Evolutionary conservation across 768 basidiomycete species (phyloP).

Genomic region (Hirschioporus abietinus): DNA sequence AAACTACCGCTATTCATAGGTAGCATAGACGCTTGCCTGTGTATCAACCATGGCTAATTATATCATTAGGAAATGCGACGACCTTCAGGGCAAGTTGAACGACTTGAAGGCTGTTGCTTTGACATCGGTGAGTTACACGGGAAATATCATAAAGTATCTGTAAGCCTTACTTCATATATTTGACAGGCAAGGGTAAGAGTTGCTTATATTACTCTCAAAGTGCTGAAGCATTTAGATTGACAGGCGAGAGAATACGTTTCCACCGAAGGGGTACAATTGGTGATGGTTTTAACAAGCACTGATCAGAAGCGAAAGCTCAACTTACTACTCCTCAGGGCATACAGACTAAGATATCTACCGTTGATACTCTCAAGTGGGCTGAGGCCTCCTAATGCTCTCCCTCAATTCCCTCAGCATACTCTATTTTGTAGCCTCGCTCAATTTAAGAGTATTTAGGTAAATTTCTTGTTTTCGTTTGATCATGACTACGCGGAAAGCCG

Average conservation of each 20-base stretch:
- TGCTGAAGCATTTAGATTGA: too few species aligned
- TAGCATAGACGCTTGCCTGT: constrained; percentile 30
- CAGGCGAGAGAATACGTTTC: too few species aligned
- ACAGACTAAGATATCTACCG: neutral
- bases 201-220: too few species aligned
- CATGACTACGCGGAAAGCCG: too few species aligned
- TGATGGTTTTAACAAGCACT: too few species aligned
- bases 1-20: constrained; percentile 66
- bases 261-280: too few species aligned
- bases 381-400: neutral
- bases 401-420: neutral
- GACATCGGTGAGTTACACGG: neutral
- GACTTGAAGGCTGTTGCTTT: constrained; percentile 33
- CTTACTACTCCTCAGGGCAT: neutral
- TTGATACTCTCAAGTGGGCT: neutral
- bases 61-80: constrained; percentile 60
- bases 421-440: neutral
- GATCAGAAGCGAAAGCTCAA: neutral
- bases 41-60: neutral
- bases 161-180: neutral
- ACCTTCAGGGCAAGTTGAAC: constrained; percentile 56
- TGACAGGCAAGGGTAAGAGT: neutral
- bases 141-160: neutral
- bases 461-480: too few species aligned
- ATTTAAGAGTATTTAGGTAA: too few species aligned